A percentile compares a stretch with the other conserved stretches of the same genome.
These are phyloP conservation scores for Fusarium illudens DNA, from an alignment of 2,329 filamentous ascomycete genomes.

Conservation along the genomic window DNA sequence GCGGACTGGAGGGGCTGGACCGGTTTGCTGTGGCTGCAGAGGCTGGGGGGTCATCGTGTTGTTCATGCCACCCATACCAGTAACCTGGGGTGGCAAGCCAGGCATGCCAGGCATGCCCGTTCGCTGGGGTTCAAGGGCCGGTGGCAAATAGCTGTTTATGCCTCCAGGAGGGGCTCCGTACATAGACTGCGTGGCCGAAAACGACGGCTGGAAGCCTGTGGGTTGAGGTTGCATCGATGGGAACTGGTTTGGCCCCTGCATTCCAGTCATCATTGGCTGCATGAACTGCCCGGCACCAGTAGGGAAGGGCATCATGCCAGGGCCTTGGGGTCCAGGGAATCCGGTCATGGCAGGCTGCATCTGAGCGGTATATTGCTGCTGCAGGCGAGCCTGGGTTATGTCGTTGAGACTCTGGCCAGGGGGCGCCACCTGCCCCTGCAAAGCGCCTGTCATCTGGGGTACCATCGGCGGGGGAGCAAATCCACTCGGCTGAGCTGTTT, in stretches of 20 bases:
- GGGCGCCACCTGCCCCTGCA: slow-evolving; percentile 71
- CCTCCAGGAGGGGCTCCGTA: slow-evolving; percentile 55
- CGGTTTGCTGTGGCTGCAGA: slow-evolving; percentile 59
- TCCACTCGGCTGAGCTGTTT: slow-evolving; percentile 76
- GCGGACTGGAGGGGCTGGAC: slow-evolving; percentile 82
- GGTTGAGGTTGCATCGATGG: slow-evolving; percentile 66
- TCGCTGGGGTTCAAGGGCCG: slow-evolving; percentile 67
- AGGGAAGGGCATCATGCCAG: slow-evolving; percentile 51
- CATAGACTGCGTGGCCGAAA: slow-evolving; percentile 57
- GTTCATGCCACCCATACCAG: slow-evolving; percentile 61
- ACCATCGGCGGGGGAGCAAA: slow-evolving; percentile 81
- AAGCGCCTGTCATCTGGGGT: slow-evolving; percentile 81
- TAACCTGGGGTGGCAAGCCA: slow-evolving; percentile 58
- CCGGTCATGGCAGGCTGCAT: slow-evolving; percentile 53
- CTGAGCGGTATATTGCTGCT: slow-evolving; percentile 65
- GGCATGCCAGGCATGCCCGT: slow-evolving; percentile 61
- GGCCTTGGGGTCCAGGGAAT: slow-evolving; percentile 47
- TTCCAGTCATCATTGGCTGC: slow-evolving; percentile 61
- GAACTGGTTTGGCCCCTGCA: slow-evolving; percentile 53
- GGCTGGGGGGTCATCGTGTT: slow-evolving; percentile 54
- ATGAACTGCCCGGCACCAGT: slow-evolving; percentile 50
- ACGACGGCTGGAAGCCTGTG: slow-evolving; percentile 65
- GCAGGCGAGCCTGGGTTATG: slow-evolving; percentile 71
- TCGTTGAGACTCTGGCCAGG: slow-evolving; percentile 81
- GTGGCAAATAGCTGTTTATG: slow-evolving; percentile 67